Percentiles rank a stretch among this genome's conserved stretches.
These are phyloP conservation scores for Cucurbita maxima DNA, from an alignment of 306 rosid species.

Conservation along the genomic window DNA sequence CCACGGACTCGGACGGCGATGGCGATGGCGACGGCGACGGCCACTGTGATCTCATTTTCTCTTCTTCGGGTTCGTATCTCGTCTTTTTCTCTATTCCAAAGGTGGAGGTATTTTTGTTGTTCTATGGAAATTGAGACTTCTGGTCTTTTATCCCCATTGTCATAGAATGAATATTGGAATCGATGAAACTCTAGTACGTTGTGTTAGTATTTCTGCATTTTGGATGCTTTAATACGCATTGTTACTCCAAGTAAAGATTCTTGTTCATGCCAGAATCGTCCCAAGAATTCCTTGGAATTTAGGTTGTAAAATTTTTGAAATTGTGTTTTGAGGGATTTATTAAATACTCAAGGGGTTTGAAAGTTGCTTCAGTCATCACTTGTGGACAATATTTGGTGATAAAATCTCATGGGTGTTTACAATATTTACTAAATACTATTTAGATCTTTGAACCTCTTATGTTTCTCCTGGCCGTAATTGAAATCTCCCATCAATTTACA, in stretches of 20 bases:
- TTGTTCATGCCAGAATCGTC: too few species aligned
- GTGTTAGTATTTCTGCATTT: neutral
- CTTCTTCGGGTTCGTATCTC: conserved; percentile 9
- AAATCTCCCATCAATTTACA: neutral
- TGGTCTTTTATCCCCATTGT: neutral
- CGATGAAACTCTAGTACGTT: neutral
- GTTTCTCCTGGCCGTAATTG: neutral
- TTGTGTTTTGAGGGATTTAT: neutral
- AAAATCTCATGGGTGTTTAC: neutral
- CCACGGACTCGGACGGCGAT: conserved; percentile 14
- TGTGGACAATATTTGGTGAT: neutral
- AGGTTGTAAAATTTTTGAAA: neutral
- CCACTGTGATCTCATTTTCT: neutral
- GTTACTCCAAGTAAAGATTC: neutral
- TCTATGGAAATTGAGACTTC: neutral
- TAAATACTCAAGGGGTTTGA: neutral
- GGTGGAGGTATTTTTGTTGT: neutral
- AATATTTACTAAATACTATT: too few species aligned
- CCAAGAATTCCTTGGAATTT: neutral
- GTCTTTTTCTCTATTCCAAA: neutral
- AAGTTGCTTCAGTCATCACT: neutral
- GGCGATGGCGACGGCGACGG: neutral
- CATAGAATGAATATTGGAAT: neutral
- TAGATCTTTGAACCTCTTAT: neutral
- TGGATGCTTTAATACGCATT: neutral